Conservation (phyloP, 2,329 filamentous ascomycete species). For the Cladophialophora carrionii region DNA sequence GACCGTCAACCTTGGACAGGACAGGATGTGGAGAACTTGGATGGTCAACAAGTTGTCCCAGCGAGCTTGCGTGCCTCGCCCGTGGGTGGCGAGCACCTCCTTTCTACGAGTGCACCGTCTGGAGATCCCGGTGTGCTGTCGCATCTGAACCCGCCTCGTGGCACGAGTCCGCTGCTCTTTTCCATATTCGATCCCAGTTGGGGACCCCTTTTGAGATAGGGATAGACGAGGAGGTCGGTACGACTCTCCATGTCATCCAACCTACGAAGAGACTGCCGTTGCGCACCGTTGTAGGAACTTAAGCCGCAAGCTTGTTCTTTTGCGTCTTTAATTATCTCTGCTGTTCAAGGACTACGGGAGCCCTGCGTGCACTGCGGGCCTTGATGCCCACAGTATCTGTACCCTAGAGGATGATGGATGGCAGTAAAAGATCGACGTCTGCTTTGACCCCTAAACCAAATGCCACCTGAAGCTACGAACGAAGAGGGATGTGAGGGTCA, state of each 20-base stretch:
- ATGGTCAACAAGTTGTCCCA: background rate
- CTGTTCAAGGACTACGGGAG: background rate
- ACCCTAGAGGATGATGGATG: background rate
- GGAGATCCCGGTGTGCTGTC: background rate
- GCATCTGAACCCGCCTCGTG: background rate
- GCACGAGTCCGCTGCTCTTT: slow-evolving; percentile 8
- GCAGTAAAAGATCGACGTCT: background rate
- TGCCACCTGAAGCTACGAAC: background rate
- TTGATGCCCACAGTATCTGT: background rate
- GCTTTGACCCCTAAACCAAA: background rate
- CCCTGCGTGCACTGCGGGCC: background rate
- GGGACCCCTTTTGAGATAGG: slow-evolving; percentile 13
- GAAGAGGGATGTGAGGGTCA: background rate
- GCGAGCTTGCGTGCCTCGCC: background rate
- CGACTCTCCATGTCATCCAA: background rate
- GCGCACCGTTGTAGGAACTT: background rate
- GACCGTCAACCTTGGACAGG: slow-evolving; percentile 15
- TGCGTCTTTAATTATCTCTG: background rate
- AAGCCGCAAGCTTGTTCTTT: background rate
- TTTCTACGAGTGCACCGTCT: background rate
- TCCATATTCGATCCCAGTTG: slow-evolving; percentile 23
- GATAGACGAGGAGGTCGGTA: background rate
- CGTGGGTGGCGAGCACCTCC: background rate
- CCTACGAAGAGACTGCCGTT: background rate
- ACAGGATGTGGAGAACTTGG: background rate